These are phyloP conservation scores for Dendrocalamus latiflorus DNA, from an alignment of 202 grass and related monocot genomes.

Conservation along the genomic window DNA sequence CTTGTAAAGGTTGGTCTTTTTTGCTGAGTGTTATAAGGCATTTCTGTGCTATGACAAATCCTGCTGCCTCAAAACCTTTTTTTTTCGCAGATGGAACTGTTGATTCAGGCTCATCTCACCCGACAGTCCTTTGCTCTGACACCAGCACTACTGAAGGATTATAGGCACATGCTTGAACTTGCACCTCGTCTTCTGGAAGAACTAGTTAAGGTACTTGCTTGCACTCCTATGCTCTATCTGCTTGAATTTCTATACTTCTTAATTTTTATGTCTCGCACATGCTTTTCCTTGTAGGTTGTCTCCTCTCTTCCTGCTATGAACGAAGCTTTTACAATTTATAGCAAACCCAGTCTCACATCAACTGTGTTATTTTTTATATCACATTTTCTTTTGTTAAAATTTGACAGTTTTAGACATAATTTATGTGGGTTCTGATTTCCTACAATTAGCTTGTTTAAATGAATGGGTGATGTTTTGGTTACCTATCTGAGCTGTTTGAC, in stretches of 20 bases:
- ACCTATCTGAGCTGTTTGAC: background rate
- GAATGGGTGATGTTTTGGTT: background rate
- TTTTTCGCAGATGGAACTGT: slow-evolving; percentile 80
- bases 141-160: no score
- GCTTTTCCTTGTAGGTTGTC: background rate
- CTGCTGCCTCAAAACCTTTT: background rate
- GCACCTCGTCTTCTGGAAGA: slow-evolving; percentile 97
- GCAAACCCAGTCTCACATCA: background rate
- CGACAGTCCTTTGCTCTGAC: slow-evolving; percentile 58
- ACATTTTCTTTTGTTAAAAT: background rate
- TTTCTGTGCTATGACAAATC: background rate
- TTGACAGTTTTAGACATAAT: background rate
- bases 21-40: background rate
- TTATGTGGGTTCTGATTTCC: background rate
- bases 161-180: no score
- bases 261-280: background rate
- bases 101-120: slow-evolving; percentile 96
- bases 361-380: background rate
- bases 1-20: slow-evolving; percentile 78
- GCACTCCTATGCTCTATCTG: background rate
- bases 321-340: background rate
- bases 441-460: background rate
- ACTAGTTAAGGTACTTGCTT: slow-evolving; percentile 71
- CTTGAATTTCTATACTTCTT: slow-evolving; percentile 14
- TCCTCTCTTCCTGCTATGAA: background rate